Base-by-base conservation (phyloP, 1,284 basidiomycete species). In the Microbotryum silenes-acaulis region DNA sequence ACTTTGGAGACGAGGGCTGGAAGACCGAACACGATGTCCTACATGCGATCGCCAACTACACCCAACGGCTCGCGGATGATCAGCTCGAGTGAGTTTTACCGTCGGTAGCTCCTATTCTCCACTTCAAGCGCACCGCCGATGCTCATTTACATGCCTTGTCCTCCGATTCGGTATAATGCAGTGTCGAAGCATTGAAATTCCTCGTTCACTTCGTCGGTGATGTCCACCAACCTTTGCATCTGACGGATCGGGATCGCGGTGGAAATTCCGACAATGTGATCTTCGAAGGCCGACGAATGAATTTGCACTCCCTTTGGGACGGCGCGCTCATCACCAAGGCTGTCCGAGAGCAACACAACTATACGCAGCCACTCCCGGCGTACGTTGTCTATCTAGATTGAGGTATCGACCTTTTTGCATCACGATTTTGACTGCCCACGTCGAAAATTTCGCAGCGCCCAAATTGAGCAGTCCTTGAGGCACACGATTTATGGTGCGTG, bases 171-270 rank as follows among this genome's bases (percentile, higher is more conserved):
- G 27, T 29, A n/a, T 21, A 14, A 31, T 33, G n/a, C 18, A 31
- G 71, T 9, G 60, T 67, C 23, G 56, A 56, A 31, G 23, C 74
- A 48, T 56, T 76, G 47, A 61, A 71, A 4, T 76, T 77, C 64
- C 63, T 77, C 21, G 68, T 74, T 4, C 76, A 77, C 57, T 72
- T 75, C 27, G 64, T 77, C 37, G 74, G 71, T 31, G 76, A 76
- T 61, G 65, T 71, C 14, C 75, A 77, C 62, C 76, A 77, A 63
- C 75, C 76, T 23, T 66, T 77, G 33, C 76, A 77, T 59, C 67
- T 77, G 20, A 77, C 75, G 3, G 72, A 72, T 20, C 65, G 75
- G 21, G 73, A 74, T 6, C 64, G 74, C 2, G 76, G 76, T 23
- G 76, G 76, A 20, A 77, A 77, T 57, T 72, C 71, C 45, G 68